Base-by-base conservation (phyloP, 2,329 filamentous ascomycete genomes). In the Scedosporium apiospermum region DNA sequence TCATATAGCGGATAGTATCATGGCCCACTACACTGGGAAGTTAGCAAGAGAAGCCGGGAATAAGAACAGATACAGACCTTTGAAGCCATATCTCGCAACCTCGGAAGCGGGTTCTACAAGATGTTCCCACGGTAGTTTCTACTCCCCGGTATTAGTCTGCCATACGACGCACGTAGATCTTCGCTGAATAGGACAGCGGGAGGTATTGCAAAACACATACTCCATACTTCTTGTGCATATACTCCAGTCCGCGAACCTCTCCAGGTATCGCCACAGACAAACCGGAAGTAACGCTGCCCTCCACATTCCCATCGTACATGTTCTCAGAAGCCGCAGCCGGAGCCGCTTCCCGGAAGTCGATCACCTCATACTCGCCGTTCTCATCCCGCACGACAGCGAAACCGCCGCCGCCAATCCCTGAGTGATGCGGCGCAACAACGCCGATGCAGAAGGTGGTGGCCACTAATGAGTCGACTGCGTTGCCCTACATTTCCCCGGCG, bases 291-390 rank as follows among this genome's bases (percentile, higher is more conserved):
- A 93, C 77, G 62, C 90, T 92, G 1, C 82, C 85, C 1, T 80
- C 73, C 1, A 82, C 78, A 66, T 95, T 88, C 62, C 86, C 85
- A 63, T 84, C 80, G 73, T 88, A 98, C 93, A 98, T 98, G 69
- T 96, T 85, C 73, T 92, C 80, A 66, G 82, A 87, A 0, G 92
- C 90, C 0, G 90, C 89, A 0, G 88, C 89, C 0, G 93, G 93
- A 0, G 93, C 93, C 0, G 88, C 86, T 73, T 98, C 93, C 57
- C 93, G 82, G 71, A 96, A 98, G 74, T 98, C 93, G 67, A 98
- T 86, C 64, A 88, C 87, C 70, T 96, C 91, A 71, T 93, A 96
- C 18, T 79, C 78, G n/a, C 91, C 91, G 64, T 90, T 79, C 16
- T 84, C 76, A 41, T 85, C 81, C 58, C 90, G 86, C 4, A 96